Conservation (phyloP, 441 rosid genomes). For the Raphanus hybrid region DNA sequence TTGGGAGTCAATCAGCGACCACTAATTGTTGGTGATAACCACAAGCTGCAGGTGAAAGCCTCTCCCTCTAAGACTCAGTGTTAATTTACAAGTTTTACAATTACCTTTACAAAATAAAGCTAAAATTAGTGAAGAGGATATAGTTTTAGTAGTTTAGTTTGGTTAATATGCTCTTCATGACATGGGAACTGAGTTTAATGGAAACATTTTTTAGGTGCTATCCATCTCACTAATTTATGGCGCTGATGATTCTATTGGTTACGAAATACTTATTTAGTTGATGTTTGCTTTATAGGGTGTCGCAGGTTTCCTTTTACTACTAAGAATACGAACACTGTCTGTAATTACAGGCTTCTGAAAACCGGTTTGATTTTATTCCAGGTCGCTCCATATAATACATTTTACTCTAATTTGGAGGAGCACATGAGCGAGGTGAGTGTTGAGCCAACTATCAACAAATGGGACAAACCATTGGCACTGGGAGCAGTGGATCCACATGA, state of each 20-base stretch:
- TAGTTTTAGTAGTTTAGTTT: constrained; percentile 15
- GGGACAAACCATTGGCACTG: constrained; percentile 91
- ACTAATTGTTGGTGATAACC: constrained; percentile 97
- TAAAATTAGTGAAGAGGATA: not conserved
- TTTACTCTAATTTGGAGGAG: constrained; percentile 88
- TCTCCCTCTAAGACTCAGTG: not conserved
- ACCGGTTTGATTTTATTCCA: constrained; percentile 41
- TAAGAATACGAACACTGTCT: not conserved
- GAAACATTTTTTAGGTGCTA: constrained; percentile 9
- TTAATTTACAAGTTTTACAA: not conserved
- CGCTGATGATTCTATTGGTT: not conserved
- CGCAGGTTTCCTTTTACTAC: constrained; percentile 7
- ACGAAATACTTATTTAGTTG: not conserved
- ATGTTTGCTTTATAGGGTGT: constrained; percentile 5
- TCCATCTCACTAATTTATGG: not conserved
- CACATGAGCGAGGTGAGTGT: constrained; percentile 91
- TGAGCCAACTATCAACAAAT: constrained; percentile 75
- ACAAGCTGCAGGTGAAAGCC: constrained; percentile 82
- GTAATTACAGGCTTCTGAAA: not conserved
- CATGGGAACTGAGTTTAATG: constrained; percentile 16
- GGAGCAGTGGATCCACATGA: constrained; percentile 98
- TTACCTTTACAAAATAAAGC: too few species aligned
- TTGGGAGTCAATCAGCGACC: constrained; percentile 98
- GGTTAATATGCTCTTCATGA: constrained; percentile 7
- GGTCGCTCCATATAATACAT: constrained; percentile 99